These are phyloP conservation scores for Solanum hybrid DNA, from an alignment of 305 asterid genomes.

Conservation along the genomic window DNA sequence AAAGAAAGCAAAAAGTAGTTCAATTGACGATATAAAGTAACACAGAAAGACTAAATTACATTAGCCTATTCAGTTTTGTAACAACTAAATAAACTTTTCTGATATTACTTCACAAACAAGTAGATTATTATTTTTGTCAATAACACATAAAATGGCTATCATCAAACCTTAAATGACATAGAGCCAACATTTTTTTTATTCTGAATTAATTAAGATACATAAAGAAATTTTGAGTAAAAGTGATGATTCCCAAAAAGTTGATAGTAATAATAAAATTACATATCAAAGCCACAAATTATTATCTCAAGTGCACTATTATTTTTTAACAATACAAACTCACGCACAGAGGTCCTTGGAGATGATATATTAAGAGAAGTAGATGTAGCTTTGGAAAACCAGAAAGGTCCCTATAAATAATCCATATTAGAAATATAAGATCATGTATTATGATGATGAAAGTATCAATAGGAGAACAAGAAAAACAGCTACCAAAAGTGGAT, in stretches of 20 bases:
- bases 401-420: background rate
- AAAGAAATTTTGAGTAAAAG: background rate
- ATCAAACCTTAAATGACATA: background rate
- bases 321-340: background rate
- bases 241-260: background rate
- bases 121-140: background rate
- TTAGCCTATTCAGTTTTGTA: background rate
- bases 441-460: background rate
- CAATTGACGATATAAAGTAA: background rate
- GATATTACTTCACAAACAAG: background rate
- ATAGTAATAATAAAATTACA: background rate
- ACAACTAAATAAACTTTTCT: background rate
- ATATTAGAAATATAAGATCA: background rate
- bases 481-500: slow-evolving; percentile 56
- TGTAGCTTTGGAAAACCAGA: background rate
- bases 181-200: background rate
- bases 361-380: background rate
- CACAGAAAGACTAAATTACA: background rate
- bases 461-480: background rate
- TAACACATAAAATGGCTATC: background rate
- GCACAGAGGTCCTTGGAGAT: background rate
- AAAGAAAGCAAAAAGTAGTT: background rate
- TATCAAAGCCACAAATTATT: background rate
- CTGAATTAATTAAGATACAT: background rate
- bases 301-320: background rate